Conservation (phyloP, 768 basidiomycete genomes). For the Crassisporium funariophilum region DNA sequence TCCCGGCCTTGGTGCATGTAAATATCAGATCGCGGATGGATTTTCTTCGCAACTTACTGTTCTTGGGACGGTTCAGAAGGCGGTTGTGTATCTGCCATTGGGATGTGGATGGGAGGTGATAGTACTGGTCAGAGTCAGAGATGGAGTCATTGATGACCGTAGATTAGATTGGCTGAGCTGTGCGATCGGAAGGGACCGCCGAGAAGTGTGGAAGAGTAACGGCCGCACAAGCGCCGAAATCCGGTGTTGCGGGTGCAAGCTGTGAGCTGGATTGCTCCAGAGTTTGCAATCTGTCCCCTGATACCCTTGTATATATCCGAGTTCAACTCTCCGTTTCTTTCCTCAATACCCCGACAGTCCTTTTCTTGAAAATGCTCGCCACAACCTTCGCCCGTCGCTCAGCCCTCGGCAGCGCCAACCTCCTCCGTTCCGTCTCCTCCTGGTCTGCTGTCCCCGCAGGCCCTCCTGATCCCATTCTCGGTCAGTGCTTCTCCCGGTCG, state of each 20-base stretch:
- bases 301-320: conserved; percentile 4
- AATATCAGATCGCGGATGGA: conserved; percentile 3
- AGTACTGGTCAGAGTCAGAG: conserved; percentile 10
- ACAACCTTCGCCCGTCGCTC: conserved; percentile 55
- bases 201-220: conserved; percentile 6
- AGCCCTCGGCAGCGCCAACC: conserved; percentile 36
- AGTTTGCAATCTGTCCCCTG: conserved; percentile 4
- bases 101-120: conserved; percentile 2
- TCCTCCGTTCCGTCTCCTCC: conserved; percentile 58
- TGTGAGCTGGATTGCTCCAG: too few relatives aligned
- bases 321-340: conserved; percentile 21
- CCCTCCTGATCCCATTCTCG: conserved; percentile 92
- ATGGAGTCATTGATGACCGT: conserved; percentile 17
- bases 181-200: conserved; percentile 28
- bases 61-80: conserved; percentile 23
- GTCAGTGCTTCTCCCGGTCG: conserved; percentile 39
- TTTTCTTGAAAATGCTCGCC: conserved; percentile 44
- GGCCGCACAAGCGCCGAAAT: conserved; percentile 26
- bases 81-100: conserved; percentile 37
- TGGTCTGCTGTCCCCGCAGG: conserved; percentile 87
- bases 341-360: conserved; percentile 25
- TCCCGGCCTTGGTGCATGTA: conserved; percentile 17
- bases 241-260: too few relatives aligned
- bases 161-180: conserved; percentile 21
- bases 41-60: conserved; percentile 20